Conservation (phyloP, 2,329 filamentous ascomycete species). For the Plenodomus tracheiphilus region DNA sequence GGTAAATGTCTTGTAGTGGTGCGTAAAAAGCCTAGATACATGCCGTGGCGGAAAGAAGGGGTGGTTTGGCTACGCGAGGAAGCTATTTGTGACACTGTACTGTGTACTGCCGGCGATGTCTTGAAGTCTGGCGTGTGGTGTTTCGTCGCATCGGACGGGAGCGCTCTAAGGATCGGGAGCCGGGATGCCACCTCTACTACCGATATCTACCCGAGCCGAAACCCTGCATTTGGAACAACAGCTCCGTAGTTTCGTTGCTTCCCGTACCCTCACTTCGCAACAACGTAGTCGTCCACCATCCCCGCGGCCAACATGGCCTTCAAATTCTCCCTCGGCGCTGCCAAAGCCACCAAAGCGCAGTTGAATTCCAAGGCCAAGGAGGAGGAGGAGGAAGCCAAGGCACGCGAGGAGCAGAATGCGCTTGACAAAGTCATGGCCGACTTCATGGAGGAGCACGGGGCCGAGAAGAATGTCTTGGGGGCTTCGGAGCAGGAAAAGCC, state of each 20-base stretch:
- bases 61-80: too few species aligned
- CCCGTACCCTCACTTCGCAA: not conserved
- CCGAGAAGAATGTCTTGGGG: conserved; percentile 27
- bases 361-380: conserved; percentile 31
- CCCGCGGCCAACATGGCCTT: conserved; percentile 26
- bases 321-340: conserved; percentile 31
- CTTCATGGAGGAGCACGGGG: conserved; percentile 34
- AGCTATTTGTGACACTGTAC: too few species aligned
- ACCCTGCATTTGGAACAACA: too few species aligned
- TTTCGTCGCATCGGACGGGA: too few species aligned
- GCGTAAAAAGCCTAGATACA: not conserved
- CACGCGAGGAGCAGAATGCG: conserved; percentile 35
- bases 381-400: conserved; percentile 38
- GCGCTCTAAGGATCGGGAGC: conserved; percentile 21
- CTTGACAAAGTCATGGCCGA: conserved; percentile 38
- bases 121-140: not conserved
- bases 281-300: not conserved
- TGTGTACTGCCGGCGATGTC: too few species aligned
- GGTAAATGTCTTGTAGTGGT: not conserved
- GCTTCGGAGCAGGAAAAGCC: conserved; percentile 23
- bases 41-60: not conserved
- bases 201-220: too few species aligned
- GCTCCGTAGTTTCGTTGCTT: not conserved
- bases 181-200: conserved; percentile 10
- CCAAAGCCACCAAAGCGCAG: conserved; percentile 30